Percentiles rank a stretch among this genome's conserved stretches.
Evolutionary conservation across 2,329 filamentous ascomycete genomes (phyloP).

Genomic region (Fusarium anguioides): DNA sequence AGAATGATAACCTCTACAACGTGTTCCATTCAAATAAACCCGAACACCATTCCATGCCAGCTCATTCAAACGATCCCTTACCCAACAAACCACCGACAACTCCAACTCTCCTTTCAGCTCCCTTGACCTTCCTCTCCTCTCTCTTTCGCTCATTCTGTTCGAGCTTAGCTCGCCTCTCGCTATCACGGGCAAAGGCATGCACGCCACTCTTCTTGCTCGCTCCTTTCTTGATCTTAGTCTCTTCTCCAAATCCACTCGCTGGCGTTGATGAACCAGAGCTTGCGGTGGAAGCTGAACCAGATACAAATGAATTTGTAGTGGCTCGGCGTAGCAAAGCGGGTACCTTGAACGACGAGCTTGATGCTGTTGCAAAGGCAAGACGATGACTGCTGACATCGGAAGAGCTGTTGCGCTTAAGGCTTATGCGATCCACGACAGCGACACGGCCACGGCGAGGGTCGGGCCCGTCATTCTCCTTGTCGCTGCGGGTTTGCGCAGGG

Average conservation of each 20-base stretch:
- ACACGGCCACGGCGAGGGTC: conserved; percentile 52
- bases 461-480: conserved; percentile 63
- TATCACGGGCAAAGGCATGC: conserved; percentile 70
- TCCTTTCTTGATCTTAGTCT: conserved; percentile 68
- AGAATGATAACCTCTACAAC: neutral
- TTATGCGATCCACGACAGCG: conserved; percentile 78
- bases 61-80: conserved; percentile 57
- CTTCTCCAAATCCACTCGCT: conserved; percentile 57
- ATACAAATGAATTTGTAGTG: conserved; percentile 72
- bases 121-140: conserved; percentile 67
- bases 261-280: conserved; percentile 51
- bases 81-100: conserved; percentile 70
- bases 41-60: conserved; percentile 24
- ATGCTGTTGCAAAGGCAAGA: conserved; percentile 67
- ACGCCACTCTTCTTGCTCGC: conserved; percentile 70
- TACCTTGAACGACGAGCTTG: conserved; percentile 68
- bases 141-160: conserved; percentile 68
- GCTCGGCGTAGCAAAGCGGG: conserved; percentile 78
- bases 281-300: conserved; percentile 49
- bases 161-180: conserved; percentile 65
- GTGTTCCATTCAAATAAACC: conserved; percentile 4
- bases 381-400: conserved; percentile 52
- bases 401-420: conserved; percentile 69
- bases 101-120: conserved; percentile 66
- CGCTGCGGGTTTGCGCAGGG: conserved; percentile 44